Evolutionary conservation across 2,329 filamentous ascomycete species (phyloP).

Genomic region (Hymenoscyphus fraxineus): DNA sequence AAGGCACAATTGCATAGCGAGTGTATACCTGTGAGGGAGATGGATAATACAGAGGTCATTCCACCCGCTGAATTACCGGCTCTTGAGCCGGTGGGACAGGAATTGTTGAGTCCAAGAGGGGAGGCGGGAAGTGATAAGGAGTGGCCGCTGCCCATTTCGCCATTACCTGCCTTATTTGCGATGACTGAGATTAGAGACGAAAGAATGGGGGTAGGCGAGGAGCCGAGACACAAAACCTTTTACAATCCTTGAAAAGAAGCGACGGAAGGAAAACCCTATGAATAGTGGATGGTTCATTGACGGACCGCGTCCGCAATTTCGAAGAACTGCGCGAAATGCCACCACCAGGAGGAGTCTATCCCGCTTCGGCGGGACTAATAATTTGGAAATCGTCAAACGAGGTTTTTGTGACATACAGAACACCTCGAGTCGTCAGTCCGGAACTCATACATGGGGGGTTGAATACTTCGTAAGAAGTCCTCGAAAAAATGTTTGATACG

Average conservation of each 20-base stretch:
- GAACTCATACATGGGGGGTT: neutral
- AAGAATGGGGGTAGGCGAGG: constrained; percentile 17
- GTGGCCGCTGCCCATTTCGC: constrained; percentile 25
- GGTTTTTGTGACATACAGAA: neutral
- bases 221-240: constrained; percentile 27
- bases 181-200: constrained; percentile 25
- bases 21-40: constrained; percentile 19
- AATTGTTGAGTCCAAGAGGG: constrained; percentile 22
- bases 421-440: neutral
- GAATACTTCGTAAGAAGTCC: neutral
- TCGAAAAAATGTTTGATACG: neutral
- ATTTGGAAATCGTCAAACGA: neutral
- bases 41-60: constrained; percentile 22
- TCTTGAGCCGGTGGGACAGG: constrained; percentile 26
- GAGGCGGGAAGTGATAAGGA: constrained; percentile 15
- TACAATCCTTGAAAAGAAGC: constrained; percentile 27
- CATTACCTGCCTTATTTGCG: constrained; percentile 25
- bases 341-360: neutral
- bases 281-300: neutral
- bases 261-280: neutral
- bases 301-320: neutral
- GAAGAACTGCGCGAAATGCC: neutral
- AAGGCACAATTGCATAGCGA: constrained; percentile 26
- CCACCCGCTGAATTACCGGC: constrained; percentile 26
- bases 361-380: neutral